phyloP scores from a whole-genome alignment of 78 protist genomes.

The Dictyostelium brefeldianum region DNA sequence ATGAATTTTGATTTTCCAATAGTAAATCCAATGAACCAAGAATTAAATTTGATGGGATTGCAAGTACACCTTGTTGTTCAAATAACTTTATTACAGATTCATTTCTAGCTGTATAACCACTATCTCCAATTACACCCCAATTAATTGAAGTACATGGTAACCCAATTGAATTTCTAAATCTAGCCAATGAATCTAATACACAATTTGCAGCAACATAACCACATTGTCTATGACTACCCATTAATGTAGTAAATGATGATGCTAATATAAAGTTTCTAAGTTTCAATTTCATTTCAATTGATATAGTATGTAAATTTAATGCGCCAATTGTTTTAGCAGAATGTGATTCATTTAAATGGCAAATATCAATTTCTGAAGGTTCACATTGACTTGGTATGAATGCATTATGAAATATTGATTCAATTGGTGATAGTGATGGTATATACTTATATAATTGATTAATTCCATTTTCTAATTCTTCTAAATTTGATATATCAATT shows the following conservation, averaged over 20 bases:
- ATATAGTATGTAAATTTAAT: background rate
- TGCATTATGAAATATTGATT: background rate
- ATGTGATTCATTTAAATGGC: background rate
- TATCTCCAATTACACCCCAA: background rate
- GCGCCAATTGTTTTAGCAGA: background rate
- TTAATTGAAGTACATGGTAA: background rate
- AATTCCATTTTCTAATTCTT: background rate
- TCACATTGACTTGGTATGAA: background rate
- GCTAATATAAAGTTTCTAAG: background rate
- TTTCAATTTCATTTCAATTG: background rate
- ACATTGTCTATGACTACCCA: background rate
- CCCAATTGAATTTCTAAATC: background rate
- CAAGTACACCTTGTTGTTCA: background rate
- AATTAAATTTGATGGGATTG: background rate
- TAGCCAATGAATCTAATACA: background rate
- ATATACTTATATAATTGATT: background rate
- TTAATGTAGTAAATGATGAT: background rate
- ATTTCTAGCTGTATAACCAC: slow-evolving; percentile 5
- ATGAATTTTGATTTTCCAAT: background rate
- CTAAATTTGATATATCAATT: background rate
- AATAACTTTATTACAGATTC: background rate
- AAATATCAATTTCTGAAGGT: background rate
- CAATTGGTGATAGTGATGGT: background rate
- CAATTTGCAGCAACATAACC: background rate
- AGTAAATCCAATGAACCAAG: background rate